Evolutionary conservation across 306 rosid genomes (phyloP), one percentile per base, ranked within the genome.

Genomic region (Astragalus glycyphyllos): DNA sequence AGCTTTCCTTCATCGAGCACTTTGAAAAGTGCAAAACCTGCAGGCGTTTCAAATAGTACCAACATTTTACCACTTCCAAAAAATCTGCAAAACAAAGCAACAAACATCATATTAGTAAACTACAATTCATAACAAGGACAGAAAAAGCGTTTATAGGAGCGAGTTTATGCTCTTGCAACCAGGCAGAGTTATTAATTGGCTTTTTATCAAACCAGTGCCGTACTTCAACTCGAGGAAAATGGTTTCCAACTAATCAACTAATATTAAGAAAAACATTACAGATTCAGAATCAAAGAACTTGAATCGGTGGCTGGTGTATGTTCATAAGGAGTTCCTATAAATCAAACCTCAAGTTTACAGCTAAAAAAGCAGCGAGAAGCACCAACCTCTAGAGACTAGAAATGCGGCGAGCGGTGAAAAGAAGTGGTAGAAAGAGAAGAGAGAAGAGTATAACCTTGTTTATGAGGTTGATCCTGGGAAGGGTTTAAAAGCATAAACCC

Each of bases 1-100:
- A 92, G 90, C 67, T 87, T 92, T 38, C 92, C 96, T 82, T 92
- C 96, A 69, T 89, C 84, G 56, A 89, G 71, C 15, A 92, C 95
- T 80, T 87, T 87, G 58, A 92, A 89, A 7, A 92, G 85, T 76
- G 94, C 89, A 62, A 87, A 89, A 4, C 98, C 98, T 23, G 89
- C 98, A 6, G 91, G 86, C 0, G 94, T 89, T 66, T 92, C 96
- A 8, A 86, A 92, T 69, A 92, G 57, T 11, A 89, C 84, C 15
- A 89, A 90, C 98, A 92, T 92, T 65, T 71, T 82, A 1, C 17
- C 11, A 46, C 54, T 74, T 68, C 68, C 57, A 59, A 74, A 0
- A 57, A 60, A 77, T 82, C 87, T 87, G 76, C 54, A 61, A 70
- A 78, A 54, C 46, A 71, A 44, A 15, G 59, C 6, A 37, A 2